Conservation (phyloP, 2,329 filamentous ascomycete species). For the Beauveria sp. region DNA sequence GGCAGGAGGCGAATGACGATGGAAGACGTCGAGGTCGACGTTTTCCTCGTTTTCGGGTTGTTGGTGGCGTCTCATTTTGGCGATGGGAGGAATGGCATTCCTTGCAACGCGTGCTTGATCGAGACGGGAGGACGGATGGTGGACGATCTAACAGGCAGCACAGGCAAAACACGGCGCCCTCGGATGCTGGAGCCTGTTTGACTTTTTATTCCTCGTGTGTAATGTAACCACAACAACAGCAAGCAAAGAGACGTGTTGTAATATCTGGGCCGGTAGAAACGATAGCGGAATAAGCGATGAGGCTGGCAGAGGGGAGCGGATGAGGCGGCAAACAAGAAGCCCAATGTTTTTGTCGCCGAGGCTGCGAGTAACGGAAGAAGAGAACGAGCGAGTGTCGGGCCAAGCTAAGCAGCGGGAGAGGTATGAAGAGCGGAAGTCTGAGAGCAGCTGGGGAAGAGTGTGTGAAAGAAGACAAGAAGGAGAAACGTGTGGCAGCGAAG, state of each 20-base stretch:
- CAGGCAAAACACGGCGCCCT: background rate
- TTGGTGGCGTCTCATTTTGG: slow-evolving; percentile 12
- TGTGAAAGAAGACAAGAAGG: slow-evolving; percentile 8
- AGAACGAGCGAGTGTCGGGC: slow-evolving; percentile 6
- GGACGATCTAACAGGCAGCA: background rate
- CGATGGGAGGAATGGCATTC: slow-evolving; percentile 6
- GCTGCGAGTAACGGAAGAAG: background rate
- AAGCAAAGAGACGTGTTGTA: background rate
- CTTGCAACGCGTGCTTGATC: background rate
- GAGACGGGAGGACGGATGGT: slow-evolving; percentile 7
- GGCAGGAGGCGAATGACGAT: slow-evolving; percentile 8
- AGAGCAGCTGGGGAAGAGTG: background rate
- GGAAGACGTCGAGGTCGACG: slow-evolving; percentile 13
- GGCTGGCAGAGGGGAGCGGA: background rate
- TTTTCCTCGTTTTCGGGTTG: slow-evolving; percentile 9
- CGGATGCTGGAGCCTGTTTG: background rate
- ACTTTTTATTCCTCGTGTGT: background rate
- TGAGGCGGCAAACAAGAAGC: background rate
- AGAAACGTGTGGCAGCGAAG: slow-evolving; percentile 9
- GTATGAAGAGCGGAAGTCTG: background rate
- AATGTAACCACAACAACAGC: background rate
- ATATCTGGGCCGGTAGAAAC: background rate
- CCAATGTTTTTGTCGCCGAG: background rate
- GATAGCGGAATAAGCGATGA: background rate
- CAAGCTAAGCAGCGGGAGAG: slow-evolving; percentile 5